Conservation (phyloP, 768 basidiomycete genomes). For the Xerocomus potaroensis region DNA sequence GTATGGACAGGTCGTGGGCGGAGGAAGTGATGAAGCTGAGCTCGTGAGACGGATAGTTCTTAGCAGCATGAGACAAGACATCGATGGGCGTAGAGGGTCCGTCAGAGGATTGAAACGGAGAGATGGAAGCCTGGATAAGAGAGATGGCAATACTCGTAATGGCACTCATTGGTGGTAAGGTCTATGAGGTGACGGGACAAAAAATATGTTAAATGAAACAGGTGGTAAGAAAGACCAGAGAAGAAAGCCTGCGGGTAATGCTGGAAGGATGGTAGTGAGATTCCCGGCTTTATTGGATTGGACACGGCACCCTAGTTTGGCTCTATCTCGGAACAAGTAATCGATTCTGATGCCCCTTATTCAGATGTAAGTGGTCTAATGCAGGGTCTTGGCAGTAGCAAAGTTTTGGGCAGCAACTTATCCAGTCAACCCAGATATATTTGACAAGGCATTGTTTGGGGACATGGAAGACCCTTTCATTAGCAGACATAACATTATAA, state of each 20-base stretch:
- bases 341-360: neutral
- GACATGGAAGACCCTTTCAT: too few relatives aligned
- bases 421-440: too few relatives aligned
- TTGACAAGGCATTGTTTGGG: too few relatives aligned
- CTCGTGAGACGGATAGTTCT: constrained; percentile 21
- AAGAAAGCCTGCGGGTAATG: neutral
- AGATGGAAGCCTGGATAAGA: neutral
- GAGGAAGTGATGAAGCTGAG: constrained; percentile 28
- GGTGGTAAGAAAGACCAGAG: too few relatives aligned
- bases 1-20: constrained; percentile 26
- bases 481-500: too few relatives aligned
- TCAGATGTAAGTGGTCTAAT: neutral
- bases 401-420: too few relatives aligned
- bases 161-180: neutral
- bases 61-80: constrained; percentile 19
- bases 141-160: neutral
- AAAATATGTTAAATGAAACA: too few relatives aligned
- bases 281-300: neutral
- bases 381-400: neutral
- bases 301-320: neutral
- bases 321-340: neutral
- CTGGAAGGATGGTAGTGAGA: neutral
- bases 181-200: neutral
- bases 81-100: constrained; percentile 17
- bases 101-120: neutral